Percentiles rank a stretch among this genome's conserved stretches.
phyloP scores from a whole-genome alignment of 1,284 basidiomycete genomes.

The Irpex sp. region DNA sequence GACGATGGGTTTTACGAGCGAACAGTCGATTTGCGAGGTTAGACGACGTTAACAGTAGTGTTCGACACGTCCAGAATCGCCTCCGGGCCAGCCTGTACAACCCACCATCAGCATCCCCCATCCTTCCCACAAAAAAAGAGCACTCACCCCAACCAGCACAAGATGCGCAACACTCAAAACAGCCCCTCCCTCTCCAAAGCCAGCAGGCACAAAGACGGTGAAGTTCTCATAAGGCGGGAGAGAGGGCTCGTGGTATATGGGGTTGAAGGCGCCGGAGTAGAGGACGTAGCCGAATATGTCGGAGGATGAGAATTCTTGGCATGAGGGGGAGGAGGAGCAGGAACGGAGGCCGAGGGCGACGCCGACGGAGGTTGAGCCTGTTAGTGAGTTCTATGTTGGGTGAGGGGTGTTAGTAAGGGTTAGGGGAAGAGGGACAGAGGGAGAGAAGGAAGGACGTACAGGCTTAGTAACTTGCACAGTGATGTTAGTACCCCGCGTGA shows the following conservation, averaged over 20 bases:
- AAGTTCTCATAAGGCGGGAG: background rate
- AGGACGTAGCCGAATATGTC: background rate
- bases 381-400: background rate
- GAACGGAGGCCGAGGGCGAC: background rate
- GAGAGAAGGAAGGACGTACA: background rate
- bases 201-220: background rate
- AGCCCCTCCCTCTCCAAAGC: background rate
- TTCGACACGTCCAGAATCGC: background rate
- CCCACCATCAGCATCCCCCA: background rate
- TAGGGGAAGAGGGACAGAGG: background rate
- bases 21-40: no score
- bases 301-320: background rate
- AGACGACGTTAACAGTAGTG: background rate
- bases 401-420: background rate
- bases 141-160: background rate
- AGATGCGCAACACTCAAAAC: background rate
- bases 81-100: background rate
- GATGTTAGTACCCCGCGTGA: background rate
- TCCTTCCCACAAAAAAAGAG: no score
- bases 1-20: no score
- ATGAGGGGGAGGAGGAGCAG: background rate
- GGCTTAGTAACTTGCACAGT: background rate
- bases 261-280: background rate
- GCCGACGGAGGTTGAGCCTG: background rate
- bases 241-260: background rate